phyloP scores from a whole-genome alignment of 345 rosid genomes.

The Erucastrum elatum region DNA sequence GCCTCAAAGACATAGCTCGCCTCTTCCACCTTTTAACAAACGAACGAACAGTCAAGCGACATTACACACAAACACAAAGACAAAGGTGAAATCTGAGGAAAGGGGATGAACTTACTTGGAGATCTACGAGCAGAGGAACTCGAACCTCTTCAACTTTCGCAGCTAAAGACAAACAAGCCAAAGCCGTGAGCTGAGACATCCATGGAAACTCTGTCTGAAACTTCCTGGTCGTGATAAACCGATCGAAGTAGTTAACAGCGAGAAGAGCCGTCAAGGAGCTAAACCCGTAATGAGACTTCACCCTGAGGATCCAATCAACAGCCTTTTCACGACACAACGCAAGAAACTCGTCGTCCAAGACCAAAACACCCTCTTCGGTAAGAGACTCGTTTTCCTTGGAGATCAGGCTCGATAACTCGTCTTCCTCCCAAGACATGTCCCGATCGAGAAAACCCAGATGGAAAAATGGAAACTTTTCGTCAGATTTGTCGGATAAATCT shows the following conservation, averaged over 20 bases:
- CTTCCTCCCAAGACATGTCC: conserved; percentile 63
- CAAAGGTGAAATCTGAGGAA: background rate
- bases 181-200: conserved; percentile 89
- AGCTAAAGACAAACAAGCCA: conserved; percentile 87
- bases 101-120: conserved; percentile 61
- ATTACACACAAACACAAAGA: background rate
- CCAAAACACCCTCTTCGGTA: background rate
- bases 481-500: conserved; percentile 35
- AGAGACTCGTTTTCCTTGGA: conserved; percentile 57
- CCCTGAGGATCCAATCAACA: conserved; percentile 71
- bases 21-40: conserved; percentile 62
- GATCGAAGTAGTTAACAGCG: conserved; percentile 89
- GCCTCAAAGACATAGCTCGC: conserved; percentile 76
- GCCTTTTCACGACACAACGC: conserved; percentile 55
- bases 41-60: conserved; percentile 38
- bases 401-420: conserved; percentile 55
- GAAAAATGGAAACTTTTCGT: conserved; percentile 38
- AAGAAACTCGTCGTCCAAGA: conserved; percentile 40
- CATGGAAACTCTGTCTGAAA: conserved; percentile 83
- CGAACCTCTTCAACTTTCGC: conserved; percentile 91
- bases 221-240: conserved; percentile 62
- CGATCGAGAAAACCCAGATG: conserved; percentile 46
- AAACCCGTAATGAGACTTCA: conserved; percentile 66
- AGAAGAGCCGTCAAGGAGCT: conserved; percentile 67
- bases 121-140: conserved; percentile 79